Percentiles rank a stretch among this genome's conserved stretches.
Evolutionary conservation across 192 early-diverging fungal genomes (phyloP).

Genomic region (Linnemannia schmuckeri): DNA sequence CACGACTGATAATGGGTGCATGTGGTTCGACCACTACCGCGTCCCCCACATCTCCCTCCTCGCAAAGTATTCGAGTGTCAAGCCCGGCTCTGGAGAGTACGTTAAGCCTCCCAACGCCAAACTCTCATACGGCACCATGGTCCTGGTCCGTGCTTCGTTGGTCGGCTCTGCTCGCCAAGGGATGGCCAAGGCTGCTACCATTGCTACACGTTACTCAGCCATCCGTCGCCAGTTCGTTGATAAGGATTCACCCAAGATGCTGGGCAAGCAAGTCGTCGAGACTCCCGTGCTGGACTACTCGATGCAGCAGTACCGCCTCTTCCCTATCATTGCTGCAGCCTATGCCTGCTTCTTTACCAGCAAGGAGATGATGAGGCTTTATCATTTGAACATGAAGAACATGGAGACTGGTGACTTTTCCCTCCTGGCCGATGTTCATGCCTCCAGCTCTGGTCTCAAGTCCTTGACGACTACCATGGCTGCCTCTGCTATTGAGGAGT

Average conservation of each 20-base stretch:
- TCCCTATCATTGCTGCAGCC: slow-evolving; percentile 76
- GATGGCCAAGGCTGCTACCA: slow-evolving; percentile 78
- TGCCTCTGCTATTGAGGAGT: slow-evolving; percentile 76
- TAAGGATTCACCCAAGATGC: slow-evolving; percentile 61
- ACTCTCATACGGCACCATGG: slow-evolving; percentile 91
- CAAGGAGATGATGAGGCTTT: slow-evolving; percentile 70
- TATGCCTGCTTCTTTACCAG: slow-evolving; percentile 81
- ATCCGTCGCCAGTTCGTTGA: slow-evolving; percentile 81
- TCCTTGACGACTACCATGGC: slow-evolving; percentile 76
- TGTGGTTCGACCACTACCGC: slow-evolving; percentile 84
- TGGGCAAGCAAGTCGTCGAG: slow-evolving; percentile 60
- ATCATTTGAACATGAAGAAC: slow-evolving; percentile 69
- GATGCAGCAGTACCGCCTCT: slow-evolving; percentile 81
- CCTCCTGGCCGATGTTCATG: slow-evolving; percentile 80
- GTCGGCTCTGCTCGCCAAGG: slow-evolving; percentile 70
- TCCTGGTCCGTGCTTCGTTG: slow-evolving; percentile 82
- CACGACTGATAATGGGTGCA: slow-evolving; percentile 87
- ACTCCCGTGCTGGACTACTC: slow-evolving; percentile 81
- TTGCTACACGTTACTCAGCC: slow-evolving; percentile 78
- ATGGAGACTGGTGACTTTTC: slow-evolving; percentile 71
- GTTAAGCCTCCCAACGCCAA: slow-evolving; percentile 80
- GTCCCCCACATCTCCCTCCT: slow-evolving; percentile 86
- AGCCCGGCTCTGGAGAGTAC: slow-evolving; percentile 75
- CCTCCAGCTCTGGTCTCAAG: slow-evolving; percentile 80
- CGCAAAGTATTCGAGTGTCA: slow-evolving; percentile 79